These are phyloP conservation scores for Salvia hispanica DNA, from an alignment of 257 asterid species.

Conservation along the genomic window DNA sequence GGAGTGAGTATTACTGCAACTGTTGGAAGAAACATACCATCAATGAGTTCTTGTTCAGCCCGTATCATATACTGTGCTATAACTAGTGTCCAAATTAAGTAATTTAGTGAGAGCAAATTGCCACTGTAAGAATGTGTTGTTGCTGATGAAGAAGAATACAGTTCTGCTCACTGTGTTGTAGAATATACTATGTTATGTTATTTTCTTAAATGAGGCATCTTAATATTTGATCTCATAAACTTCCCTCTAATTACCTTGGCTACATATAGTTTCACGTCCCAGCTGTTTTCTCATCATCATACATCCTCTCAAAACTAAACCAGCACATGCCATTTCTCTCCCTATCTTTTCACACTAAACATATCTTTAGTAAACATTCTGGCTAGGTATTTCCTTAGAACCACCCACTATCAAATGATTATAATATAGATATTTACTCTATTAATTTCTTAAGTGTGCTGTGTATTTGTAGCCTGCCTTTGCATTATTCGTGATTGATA, in stretches of 20 bases:
- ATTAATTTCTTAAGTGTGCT: not conserved
- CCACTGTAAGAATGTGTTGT: not conserved
- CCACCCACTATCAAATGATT: not conserved
- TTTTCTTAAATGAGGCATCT: not conserved
- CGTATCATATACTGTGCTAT: not conserved
- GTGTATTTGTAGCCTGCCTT: not conserved
- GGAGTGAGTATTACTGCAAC: not conserved
- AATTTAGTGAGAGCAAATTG: not conserved
- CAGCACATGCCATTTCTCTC: not conserved
- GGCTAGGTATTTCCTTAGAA: not conserved
- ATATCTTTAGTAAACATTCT: not conserved
- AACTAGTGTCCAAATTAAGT: not conserved
- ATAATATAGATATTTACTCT: not conserved
- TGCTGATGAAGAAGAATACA: not conserved
- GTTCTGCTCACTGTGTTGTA: not conserved
- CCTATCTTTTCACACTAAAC: not conserved
- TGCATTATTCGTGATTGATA: not conserved
- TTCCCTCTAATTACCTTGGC: slow-evolving; percentile 14
- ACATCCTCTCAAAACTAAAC: not conserved
- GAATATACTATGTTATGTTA: slow-evolving; percentile 4
- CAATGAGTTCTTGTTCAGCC: not conserved
- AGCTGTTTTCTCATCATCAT: slow-evolving; percentile 8
- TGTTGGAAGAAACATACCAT: not conserved
- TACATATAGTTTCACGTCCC: not conserved
- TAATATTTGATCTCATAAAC: not conserved